Base-by-base conservation (phyloP, 352 stramenopile species). In the Peronospora destructor region DNA sequence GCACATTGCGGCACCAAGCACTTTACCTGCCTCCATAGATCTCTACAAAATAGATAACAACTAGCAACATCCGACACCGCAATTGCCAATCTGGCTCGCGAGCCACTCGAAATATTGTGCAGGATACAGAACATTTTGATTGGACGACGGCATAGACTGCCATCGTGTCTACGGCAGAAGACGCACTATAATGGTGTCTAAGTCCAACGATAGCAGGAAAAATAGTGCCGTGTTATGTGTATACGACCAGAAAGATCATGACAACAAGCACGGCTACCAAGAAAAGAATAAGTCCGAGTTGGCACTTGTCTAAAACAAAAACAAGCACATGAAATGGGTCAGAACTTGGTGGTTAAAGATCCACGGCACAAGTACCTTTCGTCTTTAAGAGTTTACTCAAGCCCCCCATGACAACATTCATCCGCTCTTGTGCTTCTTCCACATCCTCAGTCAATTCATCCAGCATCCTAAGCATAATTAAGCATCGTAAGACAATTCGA, bases 171-270 rank as follows among this genome's bases (percentile, higher is more conserved):
- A 62, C 30, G 19, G 39, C 39, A 34, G 2, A 7, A 34, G 13
- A 21, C 13, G 16, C 21, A 32, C 4, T 14, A 44, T 32, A 10
- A 44, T 32, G 19, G 13, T 32, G 38, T 16, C 38, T 8, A 17
- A 21, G 26, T 30, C 10, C 11, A 32, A 12, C 6, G 19, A 11
- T 30, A 17, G 6, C n/a, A 38, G 35, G 21, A 43, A 9, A 35
- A 12, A 29, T 21, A 33, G 17, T 49, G 8, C 21, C 23, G 36
- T 11, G 36, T 64, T 77, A 91, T 61, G 79, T 88, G 61, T 91
- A 91, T 49, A 91, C 83, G 60, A 91, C 76, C 41, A 91, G 64
- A 50, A 91, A 87, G 51, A 87, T 51, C 72, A 91, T 86, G 34
- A 82, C 69, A 16, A 77, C 65, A 29, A 91, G 64, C 35, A 88